These are phyloP conservation scores for Austroboletus rostrupii DNA, from an alignment of 1,284 basidiomycete species.

Conservation along the genomic window DNA sequence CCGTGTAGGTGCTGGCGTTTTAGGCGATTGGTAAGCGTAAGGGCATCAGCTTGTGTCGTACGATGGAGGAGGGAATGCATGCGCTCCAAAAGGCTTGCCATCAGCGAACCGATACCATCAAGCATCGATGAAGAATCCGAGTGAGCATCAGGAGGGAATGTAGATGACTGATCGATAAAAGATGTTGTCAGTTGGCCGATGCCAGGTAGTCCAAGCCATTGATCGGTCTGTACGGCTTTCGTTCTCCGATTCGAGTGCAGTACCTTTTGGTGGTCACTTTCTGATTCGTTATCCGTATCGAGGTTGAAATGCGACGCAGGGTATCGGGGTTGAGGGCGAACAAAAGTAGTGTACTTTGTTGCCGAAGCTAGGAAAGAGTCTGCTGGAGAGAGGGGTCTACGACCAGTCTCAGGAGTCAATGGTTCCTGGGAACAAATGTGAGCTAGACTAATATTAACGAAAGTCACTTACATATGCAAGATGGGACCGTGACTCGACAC, in stretches of 20 bases:
- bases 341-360: constrained; percentile 39
- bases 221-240: constrained; percentile 75
- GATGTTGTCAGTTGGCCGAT: constrained; percentile 34
- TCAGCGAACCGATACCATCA: constrained; percentile 47
- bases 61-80: constrained; percentile 63
- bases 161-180: constrained; percentile 40
- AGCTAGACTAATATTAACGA: constrained; percentile 3
- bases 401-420: constrained; percentile 57
- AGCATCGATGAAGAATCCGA: constrained; percentile 68
- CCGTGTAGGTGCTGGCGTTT: constrained; percentile 89
- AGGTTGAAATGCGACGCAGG: constrained; percentile 39
- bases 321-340: constrained; percentile 37
- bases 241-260: constrained; percentile 44
- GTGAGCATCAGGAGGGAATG: constrained; percentile 51
- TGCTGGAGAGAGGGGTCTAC: constrained; percentile 53
- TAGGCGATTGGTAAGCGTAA: constrained; percentile 83
- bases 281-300: constrained; percentile 46
- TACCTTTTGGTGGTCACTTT: constrained; percentile 30
- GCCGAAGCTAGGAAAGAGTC: constrained; percentile 45
- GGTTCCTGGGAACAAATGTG: constrained; percentile 42
- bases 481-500: constrained; percentile 32
- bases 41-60: constrained; percentile 79
- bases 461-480: constrained; percentile 39
- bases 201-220: constrained; percentile 28
- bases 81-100: constrained; percentile 70